Base-by-base conservation (phyloP, 2,329 filamentous ascomycete species). In the Cladophialophora chaetospira region DNA sequence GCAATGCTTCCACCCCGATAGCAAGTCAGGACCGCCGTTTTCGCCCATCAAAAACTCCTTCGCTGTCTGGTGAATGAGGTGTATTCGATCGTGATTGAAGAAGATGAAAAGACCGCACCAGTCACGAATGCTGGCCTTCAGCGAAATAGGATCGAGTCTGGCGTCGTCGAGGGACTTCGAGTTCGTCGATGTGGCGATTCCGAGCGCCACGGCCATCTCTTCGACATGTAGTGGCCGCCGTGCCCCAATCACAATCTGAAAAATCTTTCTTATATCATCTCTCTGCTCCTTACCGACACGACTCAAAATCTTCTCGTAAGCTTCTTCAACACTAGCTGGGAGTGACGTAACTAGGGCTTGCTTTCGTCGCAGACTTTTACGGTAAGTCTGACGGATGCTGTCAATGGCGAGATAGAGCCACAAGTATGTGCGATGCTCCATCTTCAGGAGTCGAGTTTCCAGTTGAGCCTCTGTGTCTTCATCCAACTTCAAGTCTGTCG, bases 11-110 rank as follows among this genome's bases (percentile, higher is more conserved):
- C 46, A 60, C 5, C 9, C 3, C 21, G 43, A 59, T 36, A 19
- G 33, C 15, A 19, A 15, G 19, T 13, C 15, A n/a, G 25, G 4
- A 44, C 2, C 1, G 3, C 26, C 42, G 17, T 23, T 42, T 3
- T 26, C 28, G 29, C 29, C n/a, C 2, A 54, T 9, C n/a, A 76
- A 53, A 56, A 75, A 75, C 40, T 74, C 72, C 53, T 66, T 73
- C 0, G 71, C 73, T 1, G 73, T 76, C 57, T 76, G 71, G 33
- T 76, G 73, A 31, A 76, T 61, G 2, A 76, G 63, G 58, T 72
- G 75, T 4, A 76, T 61, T 49, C 57, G 66, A 4, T 50, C 57
- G 33, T 72, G 63, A 0, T 68, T 57, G 11, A 76, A 61, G 19
- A 53, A 65, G 2, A 76, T 60, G 45, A 76, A 74, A 4, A 74